These are phyloP conservation scores for Coemansia sp. DNA, from an alignment of 192 early-diverging fungal genomes.

Conservation along the genomic window DNA sequence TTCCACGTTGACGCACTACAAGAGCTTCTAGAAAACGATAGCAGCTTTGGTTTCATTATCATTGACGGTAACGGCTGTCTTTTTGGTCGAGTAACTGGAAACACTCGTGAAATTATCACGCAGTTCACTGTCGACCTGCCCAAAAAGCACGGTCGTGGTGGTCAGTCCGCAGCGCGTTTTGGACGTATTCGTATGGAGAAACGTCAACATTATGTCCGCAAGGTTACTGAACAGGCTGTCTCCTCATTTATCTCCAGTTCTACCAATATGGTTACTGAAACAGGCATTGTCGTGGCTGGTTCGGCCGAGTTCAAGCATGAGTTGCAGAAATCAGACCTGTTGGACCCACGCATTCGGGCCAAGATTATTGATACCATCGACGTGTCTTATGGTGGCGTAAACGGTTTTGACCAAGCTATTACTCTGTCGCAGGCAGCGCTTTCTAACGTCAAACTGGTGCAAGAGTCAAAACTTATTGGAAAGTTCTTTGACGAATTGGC, in stretches of 20 bases:
- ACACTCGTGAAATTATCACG: slow-evolving; percentile 88
- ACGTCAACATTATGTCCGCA: slow-evolving; percentile 97
- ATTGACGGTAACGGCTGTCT: slow-evolving; percentile 98
- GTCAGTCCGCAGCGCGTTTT: slow-evolving; percentile 98
- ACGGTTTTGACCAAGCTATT: slow-evolving; percentile 96
- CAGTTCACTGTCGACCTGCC: slow-evolving; percentile 93
- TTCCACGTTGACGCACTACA: slow-evolving; percentile 92
- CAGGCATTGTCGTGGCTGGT: slow-evolving; percentile 89
- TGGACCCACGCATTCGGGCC: slow-evolving; percentile 82
- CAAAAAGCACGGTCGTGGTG: slow-evolving; percentile 99
- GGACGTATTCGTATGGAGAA: slow-evolving; percentile 95
- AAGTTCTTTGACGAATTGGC: slow-evolving; percentile 96
- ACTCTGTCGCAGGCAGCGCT: slow-evolving; percentile 84
- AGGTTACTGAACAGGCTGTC: slow-evolving; percentile 92
- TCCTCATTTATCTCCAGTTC: slow-evolving; percentile 89
- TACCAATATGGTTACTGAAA: slow-evolving; percentile 67
- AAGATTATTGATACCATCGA: slow-evolving; percentile 93
- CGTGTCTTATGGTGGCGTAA: slow-evolving; percentile 97
- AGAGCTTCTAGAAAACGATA: slow-evolving; percentile 88
- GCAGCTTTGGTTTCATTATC: slow-evolving; percentile 95
- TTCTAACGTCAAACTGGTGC: slow-evolving; percentile 92
- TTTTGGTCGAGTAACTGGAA: slow-evolving; percentile 90
- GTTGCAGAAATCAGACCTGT: slow-evolving; percentile 88
- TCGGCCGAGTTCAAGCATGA: slow-evolving; percentile 98
- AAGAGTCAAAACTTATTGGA: slow-evolving; percentile 93